phyloP scores from a whole-genome alignment of 768 basidiomycete genomes.

The Boletus rex-veris region DNA sequence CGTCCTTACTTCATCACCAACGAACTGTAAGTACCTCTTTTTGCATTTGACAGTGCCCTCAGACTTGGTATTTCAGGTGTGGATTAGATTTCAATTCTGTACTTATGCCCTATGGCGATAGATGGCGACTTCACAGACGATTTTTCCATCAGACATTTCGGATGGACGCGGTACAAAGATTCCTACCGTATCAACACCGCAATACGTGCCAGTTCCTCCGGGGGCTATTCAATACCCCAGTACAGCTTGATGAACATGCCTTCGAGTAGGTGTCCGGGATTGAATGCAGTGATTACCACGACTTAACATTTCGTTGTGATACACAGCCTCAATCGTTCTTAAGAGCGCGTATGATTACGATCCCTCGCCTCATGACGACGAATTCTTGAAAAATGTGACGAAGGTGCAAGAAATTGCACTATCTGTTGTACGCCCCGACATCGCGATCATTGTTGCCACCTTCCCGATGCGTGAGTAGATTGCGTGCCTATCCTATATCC shows the following conservation, averaged over 20 bases:
- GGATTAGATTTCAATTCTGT: conserved; percentile 15
- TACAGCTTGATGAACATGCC: conserved; percentile 7
- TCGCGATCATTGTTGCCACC: background rate
- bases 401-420: background rate
- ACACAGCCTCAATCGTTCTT: conserved; percentile 7
- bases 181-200: conserved; percentile 26
- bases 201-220: conserved; percentile 30
- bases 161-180: conserved; percentile 14
- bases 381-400: background rate
- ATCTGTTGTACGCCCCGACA: conserved; percentile 4
- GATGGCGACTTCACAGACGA: conserved; percentile 13
- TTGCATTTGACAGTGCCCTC: background rate
- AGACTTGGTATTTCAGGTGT: conserved; percentile 1
- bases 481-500: background rate
- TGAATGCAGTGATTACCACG: background rate
- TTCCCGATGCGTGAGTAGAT: conserved; percentile 5
- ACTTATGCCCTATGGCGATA: background rate
- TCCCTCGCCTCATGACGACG: conserved; percentile 1
- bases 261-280: conserved; percentile 30
- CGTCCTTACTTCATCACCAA: conserved; percentile 36
- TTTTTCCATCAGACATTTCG: conserved; percentile 24
- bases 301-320: background rate
- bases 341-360: conserved; percentile 11
- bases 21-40: conserved; percentile 3
- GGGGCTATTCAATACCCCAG: conserved; percentile 29